phyloP scores from a whole-genome alignment of 2,329 filamentous ascomycete species.

The Sclerotinia trifoliorum region DNA sequence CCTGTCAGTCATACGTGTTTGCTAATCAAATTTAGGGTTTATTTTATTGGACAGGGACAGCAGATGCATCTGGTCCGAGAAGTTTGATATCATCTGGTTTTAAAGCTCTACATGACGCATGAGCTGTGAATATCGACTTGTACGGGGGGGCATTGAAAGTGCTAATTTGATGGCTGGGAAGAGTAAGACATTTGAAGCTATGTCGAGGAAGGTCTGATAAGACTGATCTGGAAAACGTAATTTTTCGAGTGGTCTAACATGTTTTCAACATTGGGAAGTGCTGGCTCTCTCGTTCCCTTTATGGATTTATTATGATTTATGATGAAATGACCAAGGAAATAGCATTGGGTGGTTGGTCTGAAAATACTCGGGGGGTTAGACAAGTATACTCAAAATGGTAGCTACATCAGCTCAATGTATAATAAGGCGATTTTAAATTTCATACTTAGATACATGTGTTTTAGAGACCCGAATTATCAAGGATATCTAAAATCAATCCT shows the following conservation, averaged over 20 bases:
- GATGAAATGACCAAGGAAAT: constrained; percentile 8
- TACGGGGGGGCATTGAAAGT: background rate
- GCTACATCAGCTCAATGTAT: constrained; percentile 15
- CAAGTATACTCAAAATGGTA: constrained; percentile 1
- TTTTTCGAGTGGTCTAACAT: background rate
- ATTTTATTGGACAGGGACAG: constrained; percentile 80
- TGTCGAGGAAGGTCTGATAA: background rate
- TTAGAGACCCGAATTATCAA: background rate
- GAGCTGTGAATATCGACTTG: background rate
- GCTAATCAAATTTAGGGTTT: constrained; percentile 53
- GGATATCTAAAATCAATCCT: background rate
- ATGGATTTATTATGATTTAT: constrained; percentile 10
- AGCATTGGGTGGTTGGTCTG: constrained; percentile 1
- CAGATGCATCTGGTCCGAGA: constrained; percentile 60
- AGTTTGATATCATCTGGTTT: constrained; percentile 61
- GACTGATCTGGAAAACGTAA: background rate
- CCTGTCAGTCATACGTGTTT: background rate
- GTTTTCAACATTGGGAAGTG: background rate
- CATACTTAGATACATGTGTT: background rate
- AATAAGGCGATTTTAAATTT: constrained; percentile 14
- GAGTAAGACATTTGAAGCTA: background rate
- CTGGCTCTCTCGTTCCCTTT: background rate
- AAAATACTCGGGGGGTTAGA: constrained; percentile 4
- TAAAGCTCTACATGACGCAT: constrained; percentile 49
- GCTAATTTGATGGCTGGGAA: background rate